phyloP scores from a whole-genome alignment of 1,139 yeast species.

The Nematodospora anomalae region DNA sequence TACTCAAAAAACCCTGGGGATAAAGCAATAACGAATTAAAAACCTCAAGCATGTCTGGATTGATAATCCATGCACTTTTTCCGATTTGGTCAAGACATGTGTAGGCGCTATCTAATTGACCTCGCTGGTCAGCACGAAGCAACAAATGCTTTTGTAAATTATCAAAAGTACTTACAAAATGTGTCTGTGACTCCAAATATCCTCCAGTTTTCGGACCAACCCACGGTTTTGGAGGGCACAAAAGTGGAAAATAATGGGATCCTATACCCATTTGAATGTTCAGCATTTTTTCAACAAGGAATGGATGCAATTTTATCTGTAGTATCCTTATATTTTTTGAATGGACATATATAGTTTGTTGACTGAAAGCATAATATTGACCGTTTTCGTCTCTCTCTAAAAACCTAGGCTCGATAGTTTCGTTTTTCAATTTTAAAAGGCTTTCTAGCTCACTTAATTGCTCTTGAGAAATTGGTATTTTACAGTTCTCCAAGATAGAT shows the following conservation, averaged over 20 bases:
- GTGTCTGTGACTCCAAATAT: slow-evolving; percentile 26
- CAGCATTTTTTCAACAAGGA: slow-evolving; percentile 20
- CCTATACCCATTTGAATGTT: slow-evolving; percentile 5
- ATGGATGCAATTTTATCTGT: slow-evolving; percentile 26
- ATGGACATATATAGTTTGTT: not conserved
- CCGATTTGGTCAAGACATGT: slow-evolving; percentile 33
- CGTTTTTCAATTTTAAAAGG: slow-evolving; percentile 1
- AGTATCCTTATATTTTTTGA: not conserved
- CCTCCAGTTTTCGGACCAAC: slow-evolving; percentile 37
- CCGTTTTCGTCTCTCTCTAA: not conserved
- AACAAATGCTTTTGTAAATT: slow-evolving; percentile 22
- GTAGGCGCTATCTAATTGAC: slow-evolving; percentile 36
- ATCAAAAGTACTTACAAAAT: slow-evolving; percentile 27
- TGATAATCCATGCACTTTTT: slow-evolving; percentile 38
- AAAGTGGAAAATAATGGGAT: slow-evolving; percentile 33
- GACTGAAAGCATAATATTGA: slow-evolving; percentile 5
- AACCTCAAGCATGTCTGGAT: slow-evolving; percentile 24
- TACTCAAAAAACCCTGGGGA: slow-evolving; percentile 28
- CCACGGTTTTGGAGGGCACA: slow-evolving; percentile 43
- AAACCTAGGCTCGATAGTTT: not conserved
- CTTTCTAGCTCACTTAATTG: slow-evolving; percentile 11
- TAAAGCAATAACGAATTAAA: slow-evolving; percentile 24
- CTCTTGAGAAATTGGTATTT: slow-evolving; percentile 15
- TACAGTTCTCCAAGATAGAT: slow-evolving; percentile 23
- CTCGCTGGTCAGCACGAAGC: slow-evolving; percentile 28